A percentile compares a stretch with the other conserved stretches of the same genome.
phyloP scores from a whole-genome alignment of 1,139 yeast genomes.

The Arxiozyma bovina region DNA sequence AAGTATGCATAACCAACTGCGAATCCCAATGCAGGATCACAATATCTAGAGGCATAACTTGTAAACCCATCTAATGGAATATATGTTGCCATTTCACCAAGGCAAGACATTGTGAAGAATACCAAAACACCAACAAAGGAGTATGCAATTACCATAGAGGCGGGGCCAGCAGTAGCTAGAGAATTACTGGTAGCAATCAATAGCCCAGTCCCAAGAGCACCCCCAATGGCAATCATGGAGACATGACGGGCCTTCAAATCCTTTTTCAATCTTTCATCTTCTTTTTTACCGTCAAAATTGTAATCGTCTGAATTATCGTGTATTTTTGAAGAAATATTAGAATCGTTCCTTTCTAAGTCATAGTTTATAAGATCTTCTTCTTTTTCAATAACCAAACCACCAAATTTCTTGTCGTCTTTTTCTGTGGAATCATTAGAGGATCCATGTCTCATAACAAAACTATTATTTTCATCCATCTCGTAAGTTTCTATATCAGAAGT shows the following conservation, averaged over 20 bases:
- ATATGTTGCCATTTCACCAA: conserved; percentile 71
- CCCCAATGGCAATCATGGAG: conserved; percentile 62
- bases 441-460: not conserved
- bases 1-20: conserved; percentile 66
- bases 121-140: conserved; percentile 54
- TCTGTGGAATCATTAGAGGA: not conserved
- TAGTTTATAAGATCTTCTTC: conserved; percentile 1
- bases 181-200: conserved; percentile 65
- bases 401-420: not conserved
- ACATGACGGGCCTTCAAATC: conserved; percentile 63
- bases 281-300: conserved; percentile 27
- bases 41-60: conserved; percentile 58
- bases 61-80: conserved; percentile 67
- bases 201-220: conserved; percentile 57
- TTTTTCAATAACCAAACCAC: not conserved
- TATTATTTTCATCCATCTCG: not conserved
- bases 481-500: conserved; percentile 2
- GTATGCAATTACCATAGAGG: conserved; percentile 53
- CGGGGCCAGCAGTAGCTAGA: conserved; percentile 60
- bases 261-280: conserved; percentile 51
- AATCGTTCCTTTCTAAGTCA: conserved; percentile 5
- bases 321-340: not conserved
- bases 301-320: conserved; percentile 2
- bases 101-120: conserved; percentile 58
- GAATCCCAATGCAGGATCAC: conserved; percentile 63